Conservation (phyloP, 2,329 filamentous ascomycete genomes). For the Aspergillus awamori region DNA sequence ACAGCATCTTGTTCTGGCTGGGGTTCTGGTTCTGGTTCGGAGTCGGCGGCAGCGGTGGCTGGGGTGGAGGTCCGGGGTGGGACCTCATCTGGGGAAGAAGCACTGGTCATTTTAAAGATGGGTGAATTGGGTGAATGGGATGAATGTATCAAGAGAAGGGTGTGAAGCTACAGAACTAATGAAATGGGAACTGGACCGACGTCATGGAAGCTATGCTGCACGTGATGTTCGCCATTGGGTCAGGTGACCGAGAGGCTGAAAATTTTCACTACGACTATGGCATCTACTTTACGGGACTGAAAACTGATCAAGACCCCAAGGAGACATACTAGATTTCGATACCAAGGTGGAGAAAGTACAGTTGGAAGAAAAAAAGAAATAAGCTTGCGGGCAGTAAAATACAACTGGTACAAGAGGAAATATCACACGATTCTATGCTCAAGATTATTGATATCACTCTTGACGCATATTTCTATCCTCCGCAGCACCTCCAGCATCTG, state of each 20-base stretch:
- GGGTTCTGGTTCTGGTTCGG: too few relatives aligned
- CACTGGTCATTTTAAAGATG: conserved; percentile 10
- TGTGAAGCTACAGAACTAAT: neutral
- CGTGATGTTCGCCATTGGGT: neutral
- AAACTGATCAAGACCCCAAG: neutral
- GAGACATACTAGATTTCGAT: neutral
- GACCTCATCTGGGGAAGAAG: conserved; percentile 1
- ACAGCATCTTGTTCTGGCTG: neutral
- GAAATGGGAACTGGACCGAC: neutral
- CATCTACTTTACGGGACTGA: neutral
- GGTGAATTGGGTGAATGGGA: neutral
- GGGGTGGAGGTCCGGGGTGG: conserved; percentile 1
- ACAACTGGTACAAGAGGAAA: conserved; percentile 51
- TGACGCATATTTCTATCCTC: conserved; percentile 49
- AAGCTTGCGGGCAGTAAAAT: conserved; percentile 53
- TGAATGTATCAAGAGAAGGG: neutral
- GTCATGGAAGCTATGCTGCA: neutral
- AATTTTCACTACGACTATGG: neutral
- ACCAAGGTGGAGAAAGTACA: conserved; percentile 27
- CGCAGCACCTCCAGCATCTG: conserved; percentile 34
- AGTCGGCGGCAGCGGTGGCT: too few relatives aligned
- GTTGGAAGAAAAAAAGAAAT: conserved; percentile 41
- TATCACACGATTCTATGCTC: conserved; percentile 49
- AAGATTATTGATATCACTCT: conserved; percentile 44
- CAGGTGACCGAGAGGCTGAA: neutral